These are phyloP conservation scores for Apiotrichum akiyoshidainum DNA, from an alignment of 1,284 basidiomycete species.

Conservation along the genomic window DNA sequence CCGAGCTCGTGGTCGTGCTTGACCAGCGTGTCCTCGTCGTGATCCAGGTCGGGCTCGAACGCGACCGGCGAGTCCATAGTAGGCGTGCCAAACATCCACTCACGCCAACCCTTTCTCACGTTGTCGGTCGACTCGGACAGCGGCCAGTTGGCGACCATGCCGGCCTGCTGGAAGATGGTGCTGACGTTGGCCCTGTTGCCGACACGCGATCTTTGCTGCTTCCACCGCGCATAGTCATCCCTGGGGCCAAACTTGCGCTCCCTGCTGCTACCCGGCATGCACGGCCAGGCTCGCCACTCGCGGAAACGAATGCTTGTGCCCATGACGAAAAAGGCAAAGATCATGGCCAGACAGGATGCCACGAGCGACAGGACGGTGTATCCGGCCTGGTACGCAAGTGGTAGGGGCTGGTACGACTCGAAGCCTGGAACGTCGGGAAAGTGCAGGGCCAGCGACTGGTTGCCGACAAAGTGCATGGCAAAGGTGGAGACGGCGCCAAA, in stretches of 20 bases:
- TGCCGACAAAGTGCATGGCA: slow-evolving; percentile 53
- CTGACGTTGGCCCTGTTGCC: slow-evolving; percentile 23
- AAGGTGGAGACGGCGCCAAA: slow-evolving; percentile 54
- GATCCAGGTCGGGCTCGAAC: background rate
- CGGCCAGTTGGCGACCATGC: slow-evolving; percentile 38
- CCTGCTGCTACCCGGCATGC: slow-evolving; percentile 19
- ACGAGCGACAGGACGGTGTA: slow-evolving; percentile 53
- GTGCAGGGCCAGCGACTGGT: slow-evolving; percentile 50
- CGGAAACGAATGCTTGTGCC: slow-evolving; percentile 41
- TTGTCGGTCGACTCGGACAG: slow-evolving; percentile 17
- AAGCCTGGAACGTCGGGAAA: slow-evolving; percentile 31
- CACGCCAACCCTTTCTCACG: slow-evolving; percentile 2
- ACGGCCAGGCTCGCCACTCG: slow-evolving; percentile 29
- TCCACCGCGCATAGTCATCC: slow-evolving; percentile 39
- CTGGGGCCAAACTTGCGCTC: slow-evolving; percentile 7
- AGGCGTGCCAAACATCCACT: background rate
- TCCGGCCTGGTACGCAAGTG: slow-evolving; percentile 49
- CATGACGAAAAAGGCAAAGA: slow-evolving; percentile 53
- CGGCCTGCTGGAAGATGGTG: slow-evolving; percentile 32
- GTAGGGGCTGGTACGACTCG: slow-evolving; percentile 28
- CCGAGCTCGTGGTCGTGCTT: slow-evolving; percentile 35
- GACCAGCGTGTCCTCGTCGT: slow-evolving; percentile 23
- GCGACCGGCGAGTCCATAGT: background rate
- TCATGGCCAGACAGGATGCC: slow-evolving; percentile 51
- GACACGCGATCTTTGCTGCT: slow-evolving; percentile 26